Percentiles rank a stretch among this genome's conserved stretches.
Evolutionary conservation across 306 rosid species (phyloP).

Genomic region (Biancaea sappan): DNA sequence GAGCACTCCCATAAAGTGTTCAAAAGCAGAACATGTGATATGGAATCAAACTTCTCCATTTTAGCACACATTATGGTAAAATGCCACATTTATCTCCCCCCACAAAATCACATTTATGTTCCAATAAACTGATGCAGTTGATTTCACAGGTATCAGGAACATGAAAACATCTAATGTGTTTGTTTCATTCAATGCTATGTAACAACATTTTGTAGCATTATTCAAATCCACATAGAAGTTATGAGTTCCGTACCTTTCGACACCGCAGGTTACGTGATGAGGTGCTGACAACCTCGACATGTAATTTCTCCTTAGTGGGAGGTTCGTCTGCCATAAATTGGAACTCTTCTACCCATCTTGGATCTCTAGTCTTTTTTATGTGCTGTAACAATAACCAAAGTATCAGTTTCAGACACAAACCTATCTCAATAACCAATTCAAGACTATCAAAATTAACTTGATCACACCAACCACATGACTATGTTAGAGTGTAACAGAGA

Average conservation of each 20-base stretch:
- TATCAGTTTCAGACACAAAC: conserved; percentile 13
- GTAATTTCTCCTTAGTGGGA: conserved; percentile 74
- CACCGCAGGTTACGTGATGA: conserved; percentile 77
- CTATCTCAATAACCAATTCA: conserved; percentile 16
- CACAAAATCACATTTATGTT: not conserved
- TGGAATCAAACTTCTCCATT: not conserved
- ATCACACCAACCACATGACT: conserved; percentile 23
- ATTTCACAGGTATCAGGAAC: not conserved
- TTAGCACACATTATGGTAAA: not conserved
- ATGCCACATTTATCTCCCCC: not conserved
- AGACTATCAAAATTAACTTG: not conserved
- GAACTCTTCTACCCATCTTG: conserved; percentile 94
- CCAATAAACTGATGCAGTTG: not conserved
- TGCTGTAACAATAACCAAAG: conserved; percentile 50
- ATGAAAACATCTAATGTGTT: not conserved
- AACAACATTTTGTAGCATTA: not conserved
- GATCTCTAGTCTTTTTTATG: conserved; percentile 86
- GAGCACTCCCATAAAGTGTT: not conserved
- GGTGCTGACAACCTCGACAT: conserved; percentile 79
- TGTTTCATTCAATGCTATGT: too few relatives aligned
- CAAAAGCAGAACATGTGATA: not conserved
- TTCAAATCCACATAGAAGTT: not conserved
- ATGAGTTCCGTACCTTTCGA: conserved; percentile 65
- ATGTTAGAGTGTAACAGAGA: too few relatives aligned
- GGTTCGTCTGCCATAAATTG: conserved; percentile 67